Base-by-base conservation (phyloP, 495 filamentous ascomycete species). In the Thozetella sp. region DNA sequence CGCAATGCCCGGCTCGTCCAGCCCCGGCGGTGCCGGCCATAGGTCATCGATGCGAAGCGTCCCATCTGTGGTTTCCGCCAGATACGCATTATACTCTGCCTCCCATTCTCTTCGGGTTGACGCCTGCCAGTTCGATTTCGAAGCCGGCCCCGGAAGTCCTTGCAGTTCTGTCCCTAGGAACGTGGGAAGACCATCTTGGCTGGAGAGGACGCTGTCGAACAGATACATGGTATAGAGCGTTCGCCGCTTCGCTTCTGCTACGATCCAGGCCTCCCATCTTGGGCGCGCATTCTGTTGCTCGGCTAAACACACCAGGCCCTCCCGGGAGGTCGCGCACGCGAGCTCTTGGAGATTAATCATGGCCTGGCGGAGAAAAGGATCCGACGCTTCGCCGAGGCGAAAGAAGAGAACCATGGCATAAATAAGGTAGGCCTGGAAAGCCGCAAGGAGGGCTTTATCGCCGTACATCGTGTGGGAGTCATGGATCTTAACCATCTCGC, bases 221-320 rank as follows among this genome's bases (percentile, higher is more conserved):
- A 83, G 71, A 53, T 82, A 83, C 78, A 81, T 80, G 2, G 72
- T 69, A 55, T 70, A 83, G 0, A 83, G 46, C 25, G 80, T 77
- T 3, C 80, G 73, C 25, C 78, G 65, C 50, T 78, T 82, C 15
- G 79, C 65, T 55, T 75, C 75, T 19, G 76, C 68, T 6, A 79
- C 63, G 50, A 83, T 78, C 80, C 79, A 83, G 22, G 73, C 68
- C 62, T 82, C 79, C 80, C 79, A 83, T 37, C 55, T 68, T 0
- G 80, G 80, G 2, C 77, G 71, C 10, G 67, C 51, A 22, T 65
- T 67, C 25, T 62, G 62, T 25, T 68, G 60, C 40, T 83, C 80
- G 15, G 74, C 72, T 19, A 64, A 57, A 50, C 78, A 83, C 12
- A 80, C 60, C 13, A 83, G 70, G 20, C 79, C 80, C 19, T 57